phyloP scores from a whole-genome alignment of 73 alveolate genomes.

The Paraurostyla sp. region DNA sequence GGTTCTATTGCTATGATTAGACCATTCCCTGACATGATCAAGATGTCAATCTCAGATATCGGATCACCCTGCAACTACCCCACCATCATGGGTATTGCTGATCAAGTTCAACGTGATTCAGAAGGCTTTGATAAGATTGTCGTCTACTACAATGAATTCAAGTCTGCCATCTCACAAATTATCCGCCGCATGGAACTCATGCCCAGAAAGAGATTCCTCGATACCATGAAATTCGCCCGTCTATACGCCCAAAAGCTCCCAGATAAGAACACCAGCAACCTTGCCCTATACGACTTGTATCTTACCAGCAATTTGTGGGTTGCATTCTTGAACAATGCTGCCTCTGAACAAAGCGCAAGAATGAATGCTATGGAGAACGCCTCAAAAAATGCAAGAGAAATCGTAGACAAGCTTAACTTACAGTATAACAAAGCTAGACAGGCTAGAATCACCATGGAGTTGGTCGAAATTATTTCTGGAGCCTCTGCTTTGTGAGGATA shows the following conservation, averaged over 20 bases:
- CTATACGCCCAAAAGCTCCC: slow-evolving; percentile 71
- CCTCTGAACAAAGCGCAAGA: slow-evolving; percentile 91
- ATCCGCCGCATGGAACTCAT: slow-evolving; percentile 83
- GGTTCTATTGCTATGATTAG: slow-evolving; percentile 87
- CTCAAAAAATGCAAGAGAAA: slow-evolving; percentile 89
- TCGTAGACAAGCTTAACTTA: slow-evolving; percentile 84
- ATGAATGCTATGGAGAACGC: slow-evolving; percentile 97
- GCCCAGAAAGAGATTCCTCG: slow-evolving; percentile 82
- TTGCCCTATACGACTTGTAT: slow-evolving; percentile 87
- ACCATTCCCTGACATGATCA: slow-evolving; percentile 88
- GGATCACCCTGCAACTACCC: slow-evolving; percentile 81
- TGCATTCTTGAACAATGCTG: slow-evolving; percentile 87
- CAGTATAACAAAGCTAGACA: slow-evolving; percentile 93
- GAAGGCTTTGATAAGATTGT: slow-evolving; percentile 80
- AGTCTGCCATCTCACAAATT: slow-evolving; percentile 80
- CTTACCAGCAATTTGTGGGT: slow-evolving; percentile 85
- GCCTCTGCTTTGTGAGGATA: slow-evolving; percentile 86
- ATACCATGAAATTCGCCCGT: slow-evolving; percentile 71
- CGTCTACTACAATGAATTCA: slow-evolving; percentile 85
- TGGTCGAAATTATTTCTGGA: slow-evolving; percentile 94
- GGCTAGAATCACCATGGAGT: slow-evolving; percentile 89
- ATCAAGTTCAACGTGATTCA: slow-evolving; percentile 67
- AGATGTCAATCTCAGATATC: slow-evolving; percentile 73
- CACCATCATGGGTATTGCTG: slow-evolving; percentile 83
- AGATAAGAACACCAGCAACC: slow-evolving; percentile 76